phyloP scores from a whole-genome alignment of 352 stramenopile species.

The Peronospora farinosa region DNA sequence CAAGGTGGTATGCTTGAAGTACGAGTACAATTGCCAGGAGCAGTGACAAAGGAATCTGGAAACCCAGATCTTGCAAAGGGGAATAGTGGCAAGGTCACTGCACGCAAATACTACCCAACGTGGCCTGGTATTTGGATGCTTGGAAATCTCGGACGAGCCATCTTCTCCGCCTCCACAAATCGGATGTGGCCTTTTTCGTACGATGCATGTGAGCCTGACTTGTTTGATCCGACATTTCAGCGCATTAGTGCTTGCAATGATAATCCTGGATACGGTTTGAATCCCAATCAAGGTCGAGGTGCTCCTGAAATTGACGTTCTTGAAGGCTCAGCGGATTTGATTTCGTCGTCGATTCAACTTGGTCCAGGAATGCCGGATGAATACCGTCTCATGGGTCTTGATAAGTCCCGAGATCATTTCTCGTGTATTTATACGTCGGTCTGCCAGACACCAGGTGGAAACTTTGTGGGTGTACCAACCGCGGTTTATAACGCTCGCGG shows the following conservation, averaged over 20 bases:
- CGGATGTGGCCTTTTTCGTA: conserved; percentile 93
- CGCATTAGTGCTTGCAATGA: conserved; percentile 77
- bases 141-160: conserved; percentile 88
- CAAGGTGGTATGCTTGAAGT: conserved; percentile 90
- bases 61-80: conserved; percentile 40
- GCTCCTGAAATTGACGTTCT: conserved; percentile 91
- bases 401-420: no score
- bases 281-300: conserved; percentile 76
- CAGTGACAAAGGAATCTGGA: conserved; percentile 32
- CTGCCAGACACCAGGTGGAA: conserved; percentile 41
- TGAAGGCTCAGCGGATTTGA: conserved; percentile 50
- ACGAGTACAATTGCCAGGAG: conserved; percentile 76
- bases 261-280: conserved; percentile 87
- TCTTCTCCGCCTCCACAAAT: conserved; percentile 85
- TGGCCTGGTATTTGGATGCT: conserved; percentile 93
- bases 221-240: conserved; percentile 31
- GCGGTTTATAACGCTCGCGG: conserved; percentile 31
- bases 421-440: conserved; percentile 35
- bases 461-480: conserved; percentile 39
- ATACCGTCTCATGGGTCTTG: conserved; percentile 41
- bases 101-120: conserved; percentile 40
- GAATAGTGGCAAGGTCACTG: conserved; percentile 12
- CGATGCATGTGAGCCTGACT: conserved; percentile 65
- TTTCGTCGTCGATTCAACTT: conserved; percentile 86
- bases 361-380: conserved; percentile 43